These are phyloP conservation scores for Tulasnella sp. DNA, from an alignment of 768 basidiomycete genomes.

Conservation along the genomic window DNA sequence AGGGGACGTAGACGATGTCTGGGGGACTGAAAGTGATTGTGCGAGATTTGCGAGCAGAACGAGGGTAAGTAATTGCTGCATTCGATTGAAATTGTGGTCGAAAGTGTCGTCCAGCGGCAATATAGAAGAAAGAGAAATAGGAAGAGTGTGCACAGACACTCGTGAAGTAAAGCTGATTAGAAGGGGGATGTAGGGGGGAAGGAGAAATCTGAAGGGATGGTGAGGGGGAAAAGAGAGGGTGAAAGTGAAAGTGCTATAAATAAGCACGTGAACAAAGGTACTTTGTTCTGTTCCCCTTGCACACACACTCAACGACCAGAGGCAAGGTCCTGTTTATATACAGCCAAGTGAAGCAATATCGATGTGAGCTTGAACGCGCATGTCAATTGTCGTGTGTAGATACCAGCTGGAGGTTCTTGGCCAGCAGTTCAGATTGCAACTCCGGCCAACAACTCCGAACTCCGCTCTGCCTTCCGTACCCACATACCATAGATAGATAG, in stretches of 20 bases:
- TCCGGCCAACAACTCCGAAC: too few relatives aligned
- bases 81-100: neutral
- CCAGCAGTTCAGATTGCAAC: too few relatives aligned
- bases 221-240: neutral
- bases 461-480: too few relatives aligned
- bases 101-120: neutral
- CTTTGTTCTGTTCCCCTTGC: neutral
- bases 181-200: neutral
- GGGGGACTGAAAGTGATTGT: neutral
- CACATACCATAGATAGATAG: too few relatives aligned
- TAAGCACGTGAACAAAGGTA: neutral
- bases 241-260: neutral
- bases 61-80: neutral
- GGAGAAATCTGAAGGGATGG: neutral
- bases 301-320: too few relatives aligned
- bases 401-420: too few relatives aligned
- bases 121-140: neutral
- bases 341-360: neutral
- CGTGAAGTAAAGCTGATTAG: neutral
- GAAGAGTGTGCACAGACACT: neutral
- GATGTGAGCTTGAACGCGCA: too few relatives aligned
- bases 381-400: too few relatives aligned
- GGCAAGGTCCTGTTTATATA: neutral
- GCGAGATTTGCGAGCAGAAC: neutral
- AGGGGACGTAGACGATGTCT: neutral